phyloP scores from a whole-genome alignment of 805 yeast genomes.

The Candida ponderosae region DNA sequence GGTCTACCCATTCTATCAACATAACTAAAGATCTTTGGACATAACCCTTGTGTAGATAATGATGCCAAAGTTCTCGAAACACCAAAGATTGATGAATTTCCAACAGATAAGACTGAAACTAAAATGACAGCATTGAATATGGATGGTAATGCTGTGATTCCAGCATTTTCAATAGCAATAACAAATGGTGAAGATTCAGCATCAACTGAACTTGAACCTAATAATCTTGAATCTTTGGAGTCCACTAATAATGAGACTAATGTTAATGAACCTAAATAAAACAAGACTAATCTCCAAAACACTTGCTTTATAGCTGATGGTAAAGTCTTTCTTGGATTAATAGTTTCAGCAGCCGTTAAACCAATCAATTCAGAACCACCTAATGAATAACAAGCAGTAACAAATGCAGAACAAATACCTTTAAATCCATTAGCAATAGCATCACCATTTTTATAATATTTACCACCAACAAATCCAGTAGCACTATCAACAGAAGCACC shows the following conservation, averaged over 20 bases:
- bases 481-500: constrained; percentile 45
- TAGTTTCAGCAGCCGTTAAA: constrained; percentile 71
- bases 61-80: constrained; percentile 61
- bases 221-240: constrained; percentile 38
- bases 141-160: constrained; percentile 55
- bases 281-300: constrained; percentile 71
- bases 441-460: constrained; percentile 47
- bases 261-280: constrained; percentile 54
- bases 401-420: constrained; percentile 67
- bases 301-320: constrained; percentile 77
- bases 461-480: constrained; percentile 37
- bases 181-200: constrained; percentile 75
- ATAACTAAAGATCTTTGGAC: constrained; percentile 51
- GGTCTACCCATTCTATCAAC: constrained; percentile 67
- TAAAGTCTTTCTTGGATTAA: constrained; percentile 55
- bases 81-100: constrained; percentile 65
- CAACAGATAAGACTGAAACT: constrained; percentile 62
- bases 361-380: constrained; percentile 72
- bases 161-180: constrained; percentile 58
- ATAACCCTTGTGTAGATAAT: constrained; percentile 54
- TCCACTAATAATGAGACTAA: constrained; percentile 70
- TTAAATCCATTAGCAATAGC: constrained; percentile 49
- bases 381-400: constrained; percentile 71
- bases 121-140: constrained; percentile 64
- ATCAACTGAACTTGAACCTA: constrained; percentile 42